A percentile compares a stretch with the other conserved stretches of the same genome.
Evolutionary conservation across 345 rosid genomes (phyloP).

Genomic region (Lenwebbia sp.): DNA sequence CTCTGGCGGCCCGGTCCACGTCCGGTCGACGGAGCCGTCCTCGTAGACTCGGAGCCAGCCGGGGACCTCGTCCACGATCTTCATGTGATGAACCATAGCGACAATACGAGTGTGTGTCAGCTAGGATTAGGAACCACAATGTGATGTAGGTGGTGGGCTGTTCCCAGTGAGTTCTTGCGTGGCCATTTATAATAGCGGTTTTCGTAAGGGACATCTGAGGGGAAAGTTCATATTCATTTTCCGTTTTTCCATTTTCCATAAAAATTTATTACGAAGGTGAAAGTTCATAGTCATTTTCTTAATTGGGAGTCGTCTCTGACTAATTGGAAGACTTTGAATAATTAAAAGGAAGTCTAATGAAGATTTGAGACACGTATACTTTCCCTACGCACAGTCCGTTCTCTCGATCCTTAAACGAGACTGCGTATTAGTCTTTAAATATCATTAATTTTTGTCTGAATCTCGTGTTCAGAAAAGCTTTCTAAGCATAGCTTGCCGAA

Average conservation of each 20-base stretch:
- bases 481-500: too few relatives aligned
- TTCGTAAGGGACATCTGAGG: background rate
- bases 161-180: background rate
- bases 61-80: slow-evolving; percentile 41
- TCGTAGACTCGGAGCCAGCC: slow-evolving; percentile 51
- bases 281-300: background rate
- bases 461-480: too few relatives aligned
- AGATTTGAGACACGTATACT: too few relatives aligned
- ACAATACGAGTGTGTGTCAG: background rate
- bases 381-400: too few relatives aligned
- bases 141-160: background rate
- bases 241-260: background rate
- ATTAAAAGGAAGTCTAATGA: too few relatives aligned
- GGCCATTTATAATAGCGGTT: background rate
- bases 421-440: too few relatives aligned
- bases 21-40: slow-evolving; percentile 52
- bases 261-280: background rate
- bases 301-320: background rate
- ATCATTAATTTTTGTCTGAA: too few relatives aligned
- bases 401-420: too few relatives aligned
- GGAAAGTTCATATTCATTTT: background rate
- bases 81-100: slow-evolving; percentile 20
- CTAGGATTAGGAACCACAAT: background rate
- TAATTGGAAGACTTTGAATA: background rate
- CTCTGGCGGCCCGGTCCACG: slow-evolving; percentile 57